Evolutionary conservation across 768 basidiomycete species (phyloP), one percentile per base, ranked within the genome.

Genomic region (Clavulina sp.): DNA sequence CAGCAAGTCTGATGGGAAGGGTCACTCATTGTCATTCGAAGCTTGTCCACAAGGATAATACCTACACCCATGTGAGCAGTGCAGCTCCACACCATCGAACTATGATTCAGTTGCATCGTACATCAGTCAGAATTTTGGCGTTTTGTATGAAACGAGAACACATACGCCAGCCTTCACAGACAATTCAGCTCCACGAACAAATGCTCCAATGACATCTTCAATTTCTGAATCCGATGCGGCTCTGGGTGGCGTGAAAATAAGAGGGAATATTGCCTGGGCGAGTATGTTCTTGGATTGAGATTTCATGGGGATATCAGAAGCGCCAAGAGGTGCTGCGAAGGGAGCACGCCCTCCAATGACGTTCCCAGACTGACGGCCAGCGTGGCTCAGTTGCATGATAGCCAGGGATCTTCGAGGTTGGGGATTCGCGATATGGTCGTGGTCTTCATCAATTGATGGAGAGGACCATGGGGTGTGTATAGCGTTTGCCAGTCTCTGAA

Each of bases 1-100:
- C n/a, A 92, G 66, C 21, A 92, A 70, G 63, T 89, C 84, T 87
- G 54, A 9, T 51, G 21, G 21, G 32, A 30, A 19, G 36, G 41
- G 28, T 51, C 19, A 5, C 31, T 18, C 36, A 5, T 3, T 30
- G 16, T 4, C 21, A 47, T 26, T 26, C 34, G 38, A 7, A 41
- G 9, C 30, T 30, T n/a, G 19, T 13, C 9, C 2, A 52, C n/a
- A 19, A 30, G 9, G 2, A 53, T n/a, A 19, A 30, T 3, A 74
- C 83, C 64, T 51, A 86, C 83, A 91, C 33, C 88, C 88, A 63
- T 92, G 88, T 1, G 80, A 80, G 24, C 71, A 80, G 62, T 95
- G 92, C 6, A 96, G 55, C 59, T 95, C 76, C 3, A 93, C 67
- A 0, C 92, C 91, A 56, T 93, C 85, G 61, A 89, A 92, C 0